Conservation (phyloP, 176 grass and related monocot species). For the Triticum timopheevii region DNA sequence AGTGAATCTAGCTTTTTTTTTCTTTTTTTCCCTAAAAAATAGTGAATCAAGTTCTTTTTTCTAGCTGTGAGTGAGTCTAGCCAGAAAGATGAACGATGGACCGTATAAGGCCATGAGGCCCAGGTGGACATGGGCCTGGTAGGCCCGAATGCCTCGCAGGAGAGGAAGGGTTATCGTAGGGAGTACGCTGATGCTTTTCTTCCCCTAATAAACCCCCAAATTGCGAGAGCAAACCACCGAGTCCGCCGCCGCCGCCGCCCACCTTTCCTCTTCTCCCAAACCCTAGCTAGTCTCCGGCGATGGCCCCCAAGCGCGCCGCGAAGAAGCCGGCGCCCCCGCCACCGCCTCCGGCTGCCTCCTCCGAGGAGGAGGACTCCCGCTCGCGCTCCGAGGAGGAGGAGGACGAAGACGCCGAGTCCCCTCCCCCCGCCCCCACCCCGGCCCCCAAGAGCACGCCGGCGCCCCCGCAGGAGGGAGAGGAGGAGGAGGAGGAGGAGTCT, state of each 20-base stretch:
- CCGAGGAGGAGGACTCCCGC: slow-evolving; percentile 23
- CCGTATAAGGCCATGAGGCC: neutral
- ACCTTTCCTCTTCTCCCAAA: neutral
- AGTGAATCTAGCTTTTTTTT: too few species aligned
- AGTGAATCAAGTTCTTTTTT: too few species aligned
- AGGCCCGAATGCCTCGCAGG: neutral
- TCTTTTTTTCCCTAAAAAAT: too few species aligned
- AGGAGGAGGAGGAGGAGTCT: slow-evolving; percentile 14
- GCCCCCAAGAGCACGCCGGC: neutral
- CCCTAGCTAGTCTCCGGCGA: slow-evolving; percentile 32
- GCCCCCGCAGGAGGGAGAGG: neutral
- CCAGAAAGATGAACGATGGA: neutral
- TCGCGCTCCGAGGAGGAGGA: slow-evolving; percentile 28
- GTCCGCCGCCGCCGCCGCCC: neutral
- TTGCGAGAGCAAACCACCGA: neutral
- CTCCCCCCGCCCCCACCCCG: neutral
- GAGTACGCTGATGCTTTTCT: neutral
- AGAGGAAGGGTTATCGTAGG: neutral
- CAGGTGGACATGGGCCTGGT: neutral
- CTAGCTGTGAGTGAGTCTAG: too few species aligned
- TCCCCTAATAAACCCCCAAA: neutral
- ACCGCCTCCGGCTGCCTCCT: neutral
- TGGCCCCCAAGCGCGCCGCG: slow-evolving; percentile 49
- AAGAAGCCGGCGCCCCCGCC: neutral
- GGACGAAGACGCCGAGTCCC: slow-evolving; percentile 20